Conservation (phyloP, 2,329 filamentous ascomycete genomes). For the Tolypocladium album region DNA sequence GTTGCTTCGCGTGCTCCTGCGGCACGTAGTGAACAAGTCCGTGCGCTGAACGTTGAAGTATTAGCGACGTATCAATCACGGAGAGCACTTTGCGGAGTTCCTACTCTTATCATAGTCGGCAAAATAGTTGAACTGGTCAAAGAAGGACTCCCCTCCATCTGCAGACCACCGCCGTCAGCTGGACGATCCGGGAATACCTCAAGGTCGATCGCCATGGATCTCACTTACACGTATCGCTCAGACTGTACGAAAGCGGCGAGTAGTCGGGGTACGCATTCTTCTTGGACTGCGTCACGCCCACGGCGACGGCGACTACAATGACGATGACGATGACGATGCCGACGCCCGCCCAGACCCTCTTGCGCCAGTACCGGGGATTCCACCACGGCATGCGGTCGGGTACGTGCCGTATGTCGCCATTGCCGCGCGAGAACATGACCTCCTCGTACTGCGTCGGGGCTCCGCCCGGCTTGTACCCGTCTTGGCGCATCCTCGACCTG, state of each 20-base stretch:
- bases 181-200: not conserved
- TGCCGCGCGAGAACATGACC: constrained; percentile 10
- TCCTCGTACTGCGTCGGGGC: constrained; percentile 17
- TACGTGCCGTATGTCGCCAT: constrained; percentile 10
- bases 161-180: not conserved
- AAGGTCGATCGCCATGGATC: not conserved
- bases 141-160: constrained; percentile 40
- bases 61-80: not conserved
- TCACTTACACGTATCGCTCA: constrained; percentile 37
- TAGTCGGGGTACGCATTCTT: constrained; percentile 38
- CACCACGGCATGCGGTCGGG: constrained; percentile 25
- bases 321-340: constrained; percentile 29
- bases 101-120: constrained; percentile 36
- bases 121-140: constrained; percentile 45
- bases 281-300: constrained; percentile 28
- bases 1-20: constrained; percentile 23
- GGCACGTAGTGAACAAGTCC: constrained; percentile 47
- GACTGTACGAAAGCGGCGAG: constrained; percentile 30
- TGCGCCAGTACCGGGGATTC: constrained; percentile 42
- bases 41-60: constrained; percentile 15
- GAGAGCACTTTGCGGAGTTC: constrained; percentile 1
- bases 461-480: constrained; percentile 12
- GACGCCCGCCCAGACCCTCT: constrained; percentile 35
- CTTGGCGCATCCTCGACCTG: constrained; percentile 1
- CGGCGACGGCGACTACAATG: constrained; percentile 35